A percentile compares a stretch with the other conserved stretches of the same genome.
These are phyloP conservation scores for Populus hybrid DNA, from an alignment of 441 rosid species.

Conservation along the genomic window DNA sequence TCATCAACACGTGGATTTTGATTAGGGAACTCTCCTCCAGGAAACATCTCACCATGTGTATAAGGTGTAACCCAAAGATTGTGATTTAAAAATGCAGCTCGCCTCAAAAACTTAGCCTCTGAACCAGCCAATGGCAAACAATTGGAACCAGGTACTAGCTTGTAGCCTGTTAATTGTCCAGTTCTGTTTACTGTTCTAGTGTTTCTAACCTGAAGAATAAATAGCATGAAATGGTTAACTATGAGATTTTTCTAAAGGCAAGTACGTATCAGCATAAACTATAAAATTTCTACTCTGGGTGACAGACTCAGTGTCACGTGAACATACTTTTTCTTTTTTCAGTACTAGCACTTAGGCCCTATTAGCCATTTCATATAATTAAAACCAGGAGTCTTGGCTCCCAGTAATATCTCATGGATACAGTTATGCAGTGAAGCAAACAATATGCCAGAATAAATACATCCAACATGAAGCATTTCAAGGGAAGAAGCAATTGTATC, in stretches of 20 bases:
- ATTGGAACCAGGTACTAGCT: constrained; percentile 82
- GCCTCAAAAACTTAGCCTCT: constrained; percentile 69
- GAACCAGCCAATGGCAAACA: constrained; percentile 78
- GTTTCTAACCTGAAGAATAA: constrained; percentile 63
- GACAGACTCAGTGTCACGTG: neutral
- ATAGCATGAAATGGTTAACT: neutral
- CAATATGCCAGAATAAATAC: neutral
- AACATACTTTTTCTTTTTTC: neutral
- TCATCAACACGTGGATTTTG: constrained; percentile 84
- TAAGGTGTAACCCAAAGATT: constrained; percentile 83
- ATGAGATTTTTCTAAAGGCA: neutral
- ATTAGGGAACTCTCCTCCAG: constrained; percentile 89
- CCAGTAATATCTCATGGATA: neutral
- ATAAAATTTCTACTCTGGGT: neutral
- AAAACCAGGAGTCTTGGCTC: neutral
- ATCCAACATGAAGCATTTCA: constrained; percentile 6
- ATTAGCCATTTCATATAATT: neutral
- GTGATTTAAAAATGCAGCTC: constrained; percentile 82
- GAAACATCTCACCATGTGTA: constrained; percentile 56
- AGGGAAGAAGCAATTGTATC: neutral
- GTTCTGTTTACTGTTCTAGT: constrained; percentile 83
- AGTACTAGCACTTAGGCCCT: neutral
- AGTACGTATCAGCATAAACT: neutral
- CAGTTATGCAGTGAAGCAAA: neutral
- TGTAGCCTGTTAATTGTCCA: constrained; percentile 77